Evolutionary conservation across 805 yeast genomes (phyloP).

Genomic region (Barnettozyma populi): DNA sequence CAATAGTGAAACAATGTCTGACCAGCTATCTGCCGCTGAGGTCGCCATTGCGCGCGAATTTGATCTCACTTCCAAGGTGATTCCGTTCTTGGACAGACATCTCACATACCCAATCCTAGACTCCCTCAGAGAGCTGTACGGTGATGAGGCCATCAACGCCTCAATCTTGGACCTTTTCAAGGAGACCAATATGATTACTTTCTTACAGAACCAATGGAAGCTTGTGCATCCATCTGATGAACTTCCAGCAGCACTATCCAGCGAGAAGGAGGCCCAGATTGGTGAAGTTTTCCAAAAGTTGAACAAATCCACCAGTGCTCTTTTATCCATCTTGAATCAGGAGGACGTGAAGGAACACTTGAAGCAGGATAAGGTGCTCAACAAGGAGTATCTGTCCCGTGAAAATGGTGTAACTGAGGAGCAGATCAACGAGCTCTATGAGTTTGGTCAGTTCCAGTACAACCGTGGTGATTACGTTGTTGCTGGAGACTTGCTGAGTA

Average conservation of each 20-base stretch:
- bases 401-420: constrained; percentile 42
- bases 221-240: constrained; percentile 33
- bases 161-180: constrained; percentile 48
- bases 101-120: constrained; percentile 49
- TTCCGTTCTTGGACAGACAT: constrained; percentile 59
- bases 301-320: constrained; percentile 39
- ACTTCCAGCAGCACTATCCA: constrained; percentile 37
- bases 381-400: constrained; percentile 40
- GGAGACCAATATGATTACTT: constrained; percentile 52
- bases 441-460: constrained; percentile 58
- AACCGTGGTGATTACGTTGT: constrained; percentile 57
- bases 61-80: constrained; percentile 49
- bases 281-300: constrained; percentile 26
- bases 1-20: constrained; percentile 16
- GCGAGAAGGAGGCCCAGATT: constrained; percentile 35
- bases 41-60: constrained; percentile 40
- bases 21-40: constrained; percentile 26
- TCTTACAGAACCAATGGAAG: constrained; percentile 40
- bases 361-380: constrained; percentile 51
- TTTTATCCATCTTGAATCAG: constrained; percentile 40
- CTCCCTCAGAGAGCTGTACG: constrained; percentile 40
- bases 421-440: constrained; percentile 45
- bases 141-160: constrained; percentile 38
- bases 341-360: constrained; percentile 47
- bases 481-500: constrained; percentile 53